A percentile compares a stretch with the other conserved stretches of the same genome.
These are phyloP conservation scores for Apostasia shenzhenica DNA, from an alignment of 106 monocot genomes.

Conservation along the genomic window DNA sequence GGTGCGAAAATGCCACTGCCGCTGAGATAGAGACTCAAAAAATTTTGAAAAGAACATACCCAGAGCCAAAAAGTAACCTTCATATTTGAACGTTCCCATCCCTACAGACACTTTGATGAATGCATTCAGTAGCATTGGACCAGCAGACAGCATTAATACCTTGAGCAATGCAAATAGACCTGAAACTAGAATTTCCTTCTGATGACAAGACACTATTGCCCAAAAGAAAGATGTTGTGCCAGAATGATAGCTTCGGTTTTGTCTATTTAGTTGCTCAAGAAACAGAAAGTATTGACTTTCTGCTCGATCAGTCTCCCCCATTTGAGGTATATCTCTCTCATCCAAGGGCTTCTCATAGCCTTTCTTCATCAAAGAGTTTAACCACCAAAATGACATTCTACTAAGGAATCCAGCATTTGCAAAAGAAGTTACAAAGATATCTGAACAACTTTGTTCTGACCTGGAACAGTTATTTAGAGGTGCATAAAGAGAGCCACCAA, in stretches of 20 bases:
- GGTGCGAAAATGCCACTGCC: conserved; percentile 70
- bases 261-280: conserved; percentile 23
- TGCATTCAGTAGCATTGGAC: conserved; percentile 66
- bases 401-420: conserved; percentile 53
- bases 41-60: conserved; percentile 41
- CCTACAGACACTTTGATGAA: conserved; percentile 58
- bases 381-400: conserved; percentile 75
- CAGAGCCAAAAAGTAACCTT: conserved; percentile 43
- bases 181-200: conserved; percentile 46
- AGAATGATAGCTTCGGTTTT: conserved; percentile 11
- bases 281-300: conserved; percentile 34
- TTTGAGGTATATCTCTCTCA: conserved; percentile 55
- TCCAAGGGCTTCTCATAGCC: conserved; percentile 60
- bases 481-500: conserved; percentile 12
- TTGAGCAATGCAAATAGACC: conserved; percentile 78
- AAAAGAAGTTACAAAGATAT: conserved; percentile 24
- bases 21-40: conserved; percentile 68
- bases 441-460: not conserved
- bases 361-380: conserved; percentile 64
- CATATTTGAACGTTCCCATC: conserved; percentile 21
- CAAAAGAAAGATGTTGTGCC: conserved; percentile 29
- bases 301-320: conserved; percentile 47
- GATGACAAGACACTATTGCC: conserved; percentile 41
- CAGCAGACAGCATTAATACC: conserved; percentile 44
- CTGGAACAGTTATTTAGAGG: conserved; percentile 30